Evolutionary conservation across 306 rosid genomes (phyloP), one percentile per base, ranked within the genome.

Genomic region (Malus asiatica): DNA sequence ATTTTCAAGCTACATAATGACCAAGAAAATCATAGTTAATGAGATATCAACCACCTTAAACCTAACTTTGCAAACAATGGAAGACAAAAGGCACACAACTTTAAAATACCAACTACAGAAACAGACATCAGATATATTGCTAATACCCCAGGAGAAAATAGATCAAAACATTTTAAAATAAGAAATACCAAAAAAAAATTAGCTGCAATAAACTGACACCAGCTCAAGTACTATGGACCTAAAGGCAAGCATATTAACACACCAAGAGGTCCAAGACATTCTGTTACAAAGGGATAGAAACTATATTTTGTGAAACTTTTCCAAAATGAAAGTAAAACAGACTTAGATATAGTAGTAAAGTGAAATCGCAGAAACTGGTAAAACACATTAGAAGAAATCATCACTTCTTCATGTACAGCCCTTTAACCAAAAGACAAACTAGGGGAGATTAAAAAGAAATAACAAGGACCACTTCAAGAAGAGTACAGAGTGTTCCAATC

Each of bases 1-100:
- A 58, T 85, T 91, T 87, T 93, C 97, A 52, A 93, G 93, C 98
- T 90, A 66, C 73, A 72, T 18, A 32, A 73, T 48, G 67, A 45
- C 55, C 67, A 77, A 61, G 55, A 76, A 35, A 78, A 53, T 68
- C 7, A 48, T 4, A 38, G 64, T 59, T 5, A 58, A 58, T 57
- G 13, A 72, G 4, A 42, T 23, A 32, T 63, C 38, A 59, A 25
- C 68, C 42, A 42, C 57, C 15, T 14, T 5, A 29, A 30, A 30
- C 40, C 67, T 15, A 59, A 60, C 42, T 73, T 35, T 15, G 42
- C 2, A 42, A 73, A 60, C 27, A 60, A 60, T 60, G 18, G 65
- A 60, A 12, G 30, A 20, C 11, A 0, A 60, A n/a, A 25, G 65
- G 65, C 30, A 55, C 44, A 8, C 44, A 40, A 40, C 44, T 40